Evolutionary conservation across 306 rosid species (phyloP), one percentile per base, ranked within the genome.

Genomic region (Glycine tomentella): DNA sequence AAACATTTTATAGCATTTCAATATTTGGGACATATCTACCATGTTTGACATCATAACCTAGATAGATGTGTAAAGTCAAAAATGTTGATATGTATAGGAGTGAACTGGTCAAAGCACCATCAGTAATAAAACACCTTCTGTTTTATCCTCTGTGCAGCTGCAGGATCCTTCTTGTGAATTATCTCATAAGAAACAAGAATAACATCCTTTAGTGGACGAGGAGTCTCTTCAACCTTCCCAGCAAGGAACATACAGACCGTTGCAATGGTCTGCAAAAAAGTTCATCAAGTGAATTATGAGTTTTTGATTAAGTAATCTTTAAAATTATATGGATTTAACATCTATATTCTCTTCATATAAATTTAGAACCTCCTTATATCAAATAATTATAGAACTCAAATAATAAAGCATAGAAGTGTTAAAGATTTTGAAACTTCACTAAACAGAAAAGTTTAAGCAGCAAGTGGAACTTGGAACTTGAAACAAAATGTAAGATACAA

Each of bases 241-340:
- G 99, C 99, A 81, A 96, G 97, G 86, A 96, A 96, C 99, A 96
- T 96, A 79, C 99, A 95, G 36, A 90, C 96, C 7, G 99, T 95
- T 62, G 98, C 98, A 75, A 93, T 88, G 67, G 94, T 96, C 99
- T 96, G 97, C 89, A 75, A 85, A 81, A 87, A 87, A 55, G 79
- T 72, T 16, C 51, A 83, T 61, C 45, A 25, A 25, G 31, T 25
- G 31, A 25, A 25, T 25, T 25, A 42, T 67, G 65, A 80, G 79
- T 80, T 67, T 63, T 15, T 78, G 64, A 56, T 69, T 4, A 12
- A 59, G 55, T 45, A 74, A 49, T 49, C 34, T 42, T 49, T 25
- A 51, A 65, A 13, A 66, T n/a, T n/a, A 72, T 1, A 42, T 66
- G 11, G n/a, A 48, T 66, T 75, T 16, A 15, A 20, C 45, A 76